Evolutionary conservation across 371 early-diverging fungal species (phyloP).

Genomic region (Apophysomyces trapeziformis): DNA sequence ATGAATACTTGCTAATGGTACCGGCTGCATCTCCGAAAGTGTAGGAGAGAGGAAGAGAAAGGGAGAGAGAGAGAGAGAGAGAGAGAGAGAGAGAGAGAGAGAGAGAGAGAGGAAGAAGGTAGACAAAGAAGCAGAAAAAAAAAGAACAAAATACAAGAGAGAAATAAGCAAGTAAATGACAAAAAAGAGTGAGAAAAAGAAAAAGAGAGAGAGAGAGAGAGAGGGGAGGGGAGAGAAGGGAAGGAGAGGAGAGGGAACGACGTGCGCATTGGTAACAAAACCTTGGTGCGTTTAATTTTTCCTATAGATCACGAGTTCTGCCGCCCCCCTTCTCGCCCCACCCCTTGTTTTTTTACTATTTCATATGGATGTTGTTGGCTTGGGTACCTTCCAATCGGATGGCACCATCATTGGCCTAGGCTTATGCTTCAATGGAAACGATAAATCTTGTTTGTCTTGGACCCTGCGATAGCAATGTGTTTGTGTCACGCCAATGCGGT

Average conservation of each 20-base stretch:
- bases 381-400: neutral
- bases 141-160: no score
- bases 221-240: neutral
- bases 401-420: neutral
- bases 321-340: neutral
- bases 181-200: neutral
- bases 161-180: no score
- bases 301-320: conserved; percentile 5
- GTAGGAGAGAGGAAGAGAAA: neutral
- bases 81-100: neutral
- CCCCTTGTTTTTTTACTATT: neutral
- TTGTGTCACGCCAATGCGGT: neutral
- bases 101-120: neutral
- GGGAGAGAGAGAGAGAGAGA: neutral
- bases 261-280: conserved; percentile 8
- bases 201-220: neutral
- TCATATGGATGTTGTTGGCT: neutral
- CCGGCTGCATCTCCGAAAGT: neutral
- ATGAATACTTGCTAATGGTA: neutral
- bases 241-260: neutral
- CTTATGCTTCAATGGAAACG: conserved; percentile 4
- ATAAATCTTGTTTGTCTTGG: neutral
- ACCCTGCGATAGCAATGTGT: neutral
- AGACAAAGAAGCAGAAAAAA: no score
- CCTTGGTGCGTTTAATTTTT: neutral